Evolutionary conservation across 169 alveolate genomes (phyloP), one percentile per base, ranked within the genome.

Genomic region (Plasmodium blacklocki): DNA sequence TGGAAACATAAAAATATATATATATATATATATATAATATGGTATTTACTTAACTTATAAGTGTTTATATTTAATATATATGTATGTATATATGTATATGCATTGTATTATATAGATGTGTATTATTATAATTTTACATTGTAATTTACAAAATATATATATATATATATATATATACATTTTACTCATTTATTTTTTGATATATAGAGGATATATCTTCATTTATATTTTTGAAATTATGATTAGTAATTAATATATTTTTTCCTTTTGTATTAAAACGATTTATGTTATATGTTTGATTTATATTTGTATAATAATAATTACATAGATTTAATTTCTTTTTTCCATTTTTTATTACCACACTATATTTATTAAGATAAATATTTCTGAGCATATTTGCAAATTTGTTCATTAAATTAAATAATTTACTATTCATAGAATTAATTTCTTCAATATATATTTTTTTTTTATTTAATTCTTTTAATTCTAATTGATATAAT

Each of bases 301-400:
- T 80, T 14, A 80, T 45, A 54, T 80, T 32, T 18, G 50, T 56
- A 68, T 80, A 80, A 29, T 67, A 12, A 47, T 80, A 80, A 52
- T 80, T 66, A n/a, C 73, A 12, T 54, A 80, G 67, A 71, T 80
- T 66, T 68, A 80, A 29, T 8, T 60, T 56, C 32, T 80, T 80
- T 54, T 80, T 66, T 49, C 90, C 90, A 49, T 68, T 80, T 52
- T 54, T 66, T 21, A 80, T 50, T n/a, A 59, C 26, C 15, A 80
- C 47, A 71, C 52, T 80, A 62, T 80, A 80, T 68, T 80, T 80
- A 32, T 80, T 80, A 18, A 54, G 70, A 32, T 80, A 80, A 11
- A 80, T 59, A 68, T 80, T 80, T 67, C 70, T 60, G n/a, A 80
- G 58, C 54, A 80, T 80, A 29, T 67, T 80, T 26, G 90, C 63